A percentile compares a stretch with the other conserved stretches of the same genome.
These are phyloP conservation scores for Colletotrichum coccodes DNA, from an alignment of 2,329 filamentous ascomycete genomes.

Conservation along the genomic window DNA sequence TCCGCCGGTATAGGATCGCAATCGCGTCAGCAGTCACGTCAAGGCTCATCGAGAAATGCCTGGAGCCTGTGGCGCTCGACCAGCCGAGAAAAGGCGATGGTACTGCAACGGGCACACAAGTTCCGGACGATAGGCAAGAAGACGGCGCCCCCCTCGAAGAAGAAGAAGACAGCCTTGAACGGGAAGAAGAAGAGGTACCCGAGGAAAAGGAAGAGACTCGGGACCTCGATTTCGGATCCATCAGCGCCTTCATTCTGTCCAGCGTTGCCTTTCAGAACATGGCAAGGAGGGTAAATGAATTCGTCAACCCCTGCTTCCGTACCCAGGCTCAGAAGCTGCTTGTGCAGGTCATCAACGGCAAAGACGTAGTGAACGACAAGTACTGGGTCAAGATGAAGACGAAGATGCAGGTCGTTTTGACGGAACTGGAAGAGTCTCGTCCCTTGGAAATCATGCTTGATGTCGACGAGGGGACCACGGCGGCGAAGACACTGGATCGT, in stretches of 20 bases:
- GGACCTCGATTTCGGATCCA: background rate
- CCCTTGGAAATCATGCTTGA: background rate
- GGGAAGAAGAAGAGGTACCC: background rate
- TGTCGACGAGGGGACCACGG: too few species aligned
- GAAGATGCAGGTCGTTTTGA: background rate
- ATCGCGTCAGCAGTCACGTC: background rate
- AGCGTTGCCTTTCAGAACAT: background rate
- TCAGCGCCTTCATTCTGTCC: background rate
- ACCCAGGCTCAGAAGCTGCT: background rate
- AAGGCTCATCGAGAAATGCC: background rate
- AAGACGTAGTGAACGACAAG: background rate
- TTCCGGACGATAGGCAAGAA: background rate
- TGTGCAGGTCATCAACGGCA: background rate
- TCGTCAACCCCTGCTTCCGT: background rate
- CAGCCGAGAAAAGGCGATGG: background rate
- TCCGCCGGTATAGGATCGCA: background rate
- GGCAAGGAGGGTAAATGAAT: background rate
- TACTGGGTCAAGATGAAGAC: background rate
- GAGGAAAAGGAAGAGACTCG: background rate
- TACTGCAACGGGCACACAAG: background rate
- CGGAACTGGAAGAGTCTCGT: background rate
- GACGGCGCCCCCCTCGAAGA: background rate
- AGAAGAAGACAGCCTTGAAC: background rate
- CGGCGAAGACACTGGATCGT: background rate
- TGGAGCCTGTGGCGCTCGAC: background rate